phyloP scores from a whole-genome alignment of 1,139 yeast species.

The Taphrina communis region DNA sequence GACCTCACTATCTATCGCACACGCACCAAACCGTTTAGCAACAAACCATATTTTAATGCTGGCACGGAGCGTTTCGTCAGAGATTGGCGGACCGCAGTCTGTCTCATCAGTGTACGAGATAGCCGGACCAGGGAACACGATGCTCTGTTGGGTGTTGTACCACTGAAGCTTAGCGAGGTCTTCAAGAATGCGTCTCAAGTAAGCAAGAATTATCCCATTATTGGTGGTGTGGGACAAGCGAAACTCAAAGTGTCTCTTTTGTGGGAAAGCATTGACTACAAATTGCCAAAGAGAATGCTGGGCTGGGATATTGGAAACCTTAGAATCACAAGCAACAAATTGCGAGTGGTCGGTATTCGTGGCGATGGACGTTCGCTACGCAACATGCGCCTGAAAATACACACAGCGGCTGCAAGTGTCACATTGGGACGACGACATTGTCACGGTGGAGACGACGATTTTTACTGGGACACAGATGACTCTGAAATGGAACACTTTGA shows the following conservation, averaged over 20 bases:
- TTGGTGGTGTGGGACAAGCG: conserved; percentile 41
- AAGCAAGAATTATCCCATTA: conserved; percentile 37
- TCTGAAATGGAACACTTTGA: conserved; percentile 10
- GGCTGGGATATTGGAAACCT: conserved; percentile 42
- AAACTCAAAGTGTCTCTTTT: conserved; percentile 32
- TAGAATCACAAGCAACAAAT: conserved; percentile 2
- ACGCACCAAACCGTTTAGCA: conserved; percentile 40
- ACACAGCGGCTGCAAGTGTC: conserved; percentile 5
- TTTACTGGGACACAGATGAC: conserved; percentile 10
- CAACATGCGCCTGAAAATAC: conserved; percentile 14
- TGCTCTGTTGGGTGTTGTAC: conserved; percentile 38
- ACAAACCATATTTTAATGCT: conserved; percentile 39
- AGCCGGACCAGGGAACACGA: conserved; percentile 40
- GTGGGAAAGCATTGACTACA: conserved; percentile 29
- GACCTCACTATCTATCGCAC: conserved; percentile 32
- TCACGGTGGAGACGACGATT: conserved; percentile 7
- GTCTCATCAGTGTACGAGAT: conserved; percentile 30
- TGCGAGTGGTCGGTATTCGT: neutral
- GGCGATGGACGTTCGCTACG: conserved; percentile 11
- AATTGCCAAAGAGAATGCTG: conserved; percentile 15
- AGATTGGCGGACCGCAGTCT: conserved; percentile 39
- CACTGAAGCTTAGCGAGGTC: conserved; percentile 32
- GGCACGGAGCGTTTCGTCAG: conserved; percentile 38
- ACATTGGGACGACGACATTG: conserved; percentile 7
- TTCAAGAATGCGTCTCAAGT: conserved; percentile 39